A percentile compares a stretch with the other conserved stretches of the same genome.
These are phyloP conservation scores for Phytophthora kernoviae DNA, from an alignment of 352 stramenopile species.

Conservation along the genomic window DNA sequence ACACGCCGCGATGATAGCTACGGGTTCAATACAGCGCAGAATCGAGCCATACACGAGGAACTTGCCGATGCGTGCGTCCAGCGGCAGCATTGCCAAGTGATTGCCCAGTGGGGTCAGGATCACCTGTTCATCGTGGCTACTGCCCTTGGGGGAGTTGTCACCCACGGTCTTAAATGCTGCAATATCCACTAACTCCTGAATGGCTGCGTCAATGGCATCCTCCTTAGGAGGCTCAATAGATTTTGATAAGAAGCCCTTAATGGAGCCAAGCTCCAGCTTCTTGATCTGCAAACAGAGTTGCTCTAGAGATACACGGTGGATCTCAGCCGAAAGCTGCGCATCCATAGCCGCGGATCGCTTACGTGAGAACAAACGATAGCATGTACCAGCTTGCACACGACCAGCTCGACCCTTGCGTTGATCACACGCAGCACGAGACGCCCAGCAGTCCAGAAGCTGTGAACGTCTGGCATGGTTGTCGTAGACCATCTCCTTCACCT, in stretches of 20 bases:
- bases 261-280: constrained; percentile 77
- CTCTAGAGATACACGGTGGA: constrained; percentile 87
- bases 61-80: constrained; percentile 89
- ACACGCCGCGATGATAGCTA: constrained; percentile 82
- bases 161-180: constrained; percentile 72
- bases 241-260: constrained; percentile 74
- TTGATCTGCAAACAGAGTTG: constrained; percentile 89
- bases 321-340: constrained; percentile 82
- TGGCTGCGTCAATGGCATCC: constrained; percentile 90
- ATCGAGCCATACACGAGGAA: constrained; percentile 90
- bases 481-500: constrained; percentile 91
- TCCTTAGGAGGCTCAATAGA: constrained; percentile 93
- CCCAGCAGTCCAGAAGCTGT: constrained; percentile 83
- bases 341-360: constrained; percentile 67
- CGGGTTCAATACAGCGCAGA: constrained; percentile 79
- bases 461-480: constrained; percentile 71
- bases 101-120: constrained; percentile 94
- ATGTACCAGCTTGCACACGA: constrained; percentile 78
- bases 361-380: constrained; percentile 79
- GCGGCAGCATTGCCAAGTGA: constrained; percentile 79
- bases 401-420: constrained; percentile 85
- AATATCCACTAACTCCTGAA: constrained; percentile 91
- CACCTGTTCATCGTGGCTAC: constrained; percentile 55
- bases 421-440: constrained; percentile 78
- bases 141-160: constrained; percentile 18